Conservation (phyloP, 192 early-diverging fungal species). For the Lobosporangium transversale region DNA sequence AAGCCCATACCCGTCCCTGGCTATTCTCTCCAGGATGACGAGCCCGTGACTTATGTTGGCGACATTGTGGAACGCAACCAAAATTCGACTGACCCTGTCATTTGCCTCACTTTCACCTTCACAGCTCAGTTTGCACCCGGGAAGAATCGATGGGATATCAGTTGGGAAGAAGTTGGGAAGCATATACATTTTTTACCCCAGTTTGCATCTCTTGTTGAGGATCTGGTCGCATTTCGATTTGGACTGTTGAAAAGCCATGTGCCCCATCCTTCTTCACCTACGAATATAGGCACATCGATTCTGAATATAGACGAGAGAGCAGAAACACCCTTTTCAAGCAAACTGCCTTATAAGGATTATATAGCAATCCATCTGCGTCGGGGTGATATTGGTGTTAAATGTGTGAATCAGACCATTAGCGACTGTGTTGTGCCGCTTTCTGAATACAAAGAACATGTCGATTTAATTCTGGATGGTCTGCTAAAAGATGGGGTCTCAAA, state of each 20-base stretch:
- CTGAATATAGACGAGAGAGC: slow-evolving; percentile 18
- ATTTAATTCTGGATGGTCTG: slow-evolving; percentile 7
- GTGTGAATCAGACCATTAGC: neutral
- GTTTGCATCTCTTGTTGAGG: slow-evolving; percentile 38
- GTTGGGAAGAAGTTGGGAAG: slow-evolving; percentile 18
- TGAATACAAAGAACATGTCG: slow-evolving; percentile 32
- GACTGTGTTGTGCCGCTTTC: slow-evolving; percentile 35
- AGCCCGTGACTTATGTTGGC: slow-evolving; percentile 3
- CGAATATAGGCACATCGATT: slow-evolving; percentile 31
- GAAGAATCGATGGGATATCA: slow-evolving; percentile 28
- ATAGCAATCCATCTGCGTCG: slow-evolving; percentile 43
- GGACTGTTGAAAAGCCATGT: slow-evolving; percentile 8
- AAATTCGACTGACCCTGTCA: slow-evolving; percentile 23
- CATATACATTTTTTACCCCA: slow-evolving; percentile 33
- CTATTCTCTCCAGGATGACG: neutral
- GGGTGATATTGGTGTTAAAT: slow-evolving; percentile 37
- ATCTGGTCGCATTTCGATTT: slow-evolving; percentile 34
- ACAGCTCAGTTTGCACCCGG: slow-evolving; percentile 22
- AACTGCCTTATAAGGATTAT: slow-evolving; percentile 20
- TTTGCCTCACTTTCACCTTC: slow-evolving; percentile 42
- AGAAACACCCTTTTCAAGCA: slow-evolving; percentile 24
- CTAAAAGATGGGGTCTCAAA: neutral
- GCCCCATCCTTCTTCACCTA: slow-evolving; percentile 27
- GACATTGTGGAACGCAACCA: slow-evolving; percentile 36
- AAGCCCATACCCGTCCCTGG: slow-evolving; percentile 25